Conservation (phyloP, 495 filamentous ascomycete genomes). For the Aspergillus baeticus region DNA sequence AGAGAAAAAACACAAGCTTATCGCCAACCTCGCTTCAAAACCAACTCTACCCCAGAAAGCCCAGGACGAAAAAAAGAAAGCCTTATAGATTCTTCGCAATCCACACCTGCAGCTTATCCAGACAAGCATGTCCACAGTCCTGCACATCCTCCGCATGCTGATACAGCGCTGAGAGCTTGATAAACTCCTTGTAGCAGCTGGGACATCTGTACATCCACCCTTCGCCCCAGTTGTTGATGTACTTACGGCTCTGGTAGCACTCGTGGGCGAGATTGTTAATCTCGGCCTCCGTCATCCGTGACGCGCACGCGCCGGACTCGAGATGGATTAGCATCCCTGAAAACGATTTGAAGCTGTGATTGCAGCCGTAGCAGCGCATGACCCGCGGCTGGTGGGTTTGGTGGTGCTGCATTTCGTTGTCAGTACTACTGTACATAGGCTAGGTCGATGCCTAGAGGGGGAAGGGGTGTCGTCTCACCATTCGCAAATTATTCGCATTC, state of each 20-base stretch:
- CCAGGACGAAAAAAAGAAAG: too few relatives aligned
- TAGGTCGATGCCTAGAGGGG: too few relatives aligned
- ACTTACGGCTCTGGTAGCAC: slow-evolving; percentile 17
- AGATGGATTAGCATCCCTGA: slow-evolving; percentile 20
- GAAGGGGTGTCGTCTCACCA: too few relatives aligned
- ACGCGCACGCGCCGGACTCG: slow-evolving; percentile 16
- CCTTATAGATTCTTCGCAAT: too few relatives aligned
- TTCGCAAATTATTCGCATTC: too few relatives aligned
- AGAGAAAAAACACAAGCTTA: too few relatives aligned
- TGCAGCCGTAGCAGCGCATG: slow-evolving; percentile 21
- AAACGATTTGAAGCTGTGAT: slow-evolving; percentile 14
- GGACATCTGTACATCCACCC: slow-evolving; percentile 10
- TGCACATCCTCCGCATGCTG: slow-evolving; percentile 14
- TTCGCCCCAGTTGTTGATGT: slow-evolving; percentile 3
- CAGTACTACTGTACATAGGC: too few relatives aligned
- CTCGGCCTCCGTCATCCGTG: slow-evolving; percentile 2
- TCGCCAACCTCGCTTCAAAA: too few relatives aligned
- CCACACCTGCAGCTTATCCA: too few relatives aligned
- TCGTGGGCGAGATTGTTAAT: slow-evolving; percentile 9
- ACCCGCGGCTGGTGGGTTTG: slow-evolving; percentile 8
- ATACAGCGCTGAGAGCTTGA: slow-evolving; percentile 14
- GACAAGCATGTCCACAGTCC: neutral
- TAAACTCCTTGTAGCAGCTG: slow-evolving; percentile 4
- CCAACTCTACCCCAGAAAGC: too few relatives aligned
- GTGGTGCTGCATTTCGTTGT: slow-evolving; percentile 14